phyloP scores from a whole-genome alignment of 306 rosid genomes.

The Echinosophora koreensis region DNA sequence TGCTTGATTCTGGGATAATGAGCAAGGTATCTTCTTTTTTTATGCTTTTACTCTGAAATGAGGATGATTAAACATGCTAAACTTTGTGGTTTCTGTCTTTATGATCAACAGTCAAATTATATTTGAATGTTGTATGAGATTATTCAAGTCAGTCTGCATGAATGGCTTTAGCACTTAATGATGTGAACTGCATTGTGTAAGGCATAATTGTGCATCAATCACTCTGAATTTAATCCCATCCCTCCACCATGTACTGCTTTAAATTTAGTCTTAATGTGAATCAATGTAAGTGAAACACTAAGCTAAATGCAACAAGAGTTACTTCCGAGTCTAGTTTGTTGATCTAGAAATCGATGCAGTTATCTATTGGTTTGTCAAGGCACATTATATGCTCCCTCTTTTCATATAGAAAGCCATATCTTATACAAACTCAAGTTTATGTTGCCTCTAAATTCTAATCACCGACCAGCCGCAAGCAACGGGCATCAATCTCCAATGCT shows the following conservation, averaged over 20 bases:
- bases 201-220: slow-evolving; percentile 2
- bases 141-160: slow-evolving; percentile 9
- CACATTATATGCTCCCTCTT: background rate
- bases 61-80: slow-evolving; percentile 3
- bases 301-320: slow-evolving; percentile 15
- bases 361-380: background rate
- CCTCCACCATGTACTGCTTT: background rate
- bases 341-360: background rate
- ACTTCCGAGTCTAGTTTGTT: background rate
- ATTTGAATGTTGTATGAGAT: background rate
- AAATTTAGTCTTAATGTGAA: background rate
- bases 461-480: background rate
- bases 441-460: background rate
- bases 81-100: slow-evolving; percentile 6
- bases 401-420: background rate
- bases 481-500: background rate
- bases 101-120: background rate
- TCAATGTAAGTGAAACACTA: background rate
- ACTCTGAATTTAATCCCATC: background rate
- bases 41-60: slow-evolving; percentile 19
- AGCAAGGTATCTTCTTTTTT: slow-evolving; percentile 61
- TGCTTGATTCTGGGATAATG: slow-evolving; percentile 89
- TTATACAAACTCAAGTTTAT: background rate
- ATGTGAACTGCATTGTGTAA: slow-evolving; percentile 8
- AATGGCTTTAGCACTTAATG: background rate